Evolutionary conservation across 2,329 filamentous ascomycete genomes (phyloP).

Genomic region (Bipolaris zeicola): DNA sequence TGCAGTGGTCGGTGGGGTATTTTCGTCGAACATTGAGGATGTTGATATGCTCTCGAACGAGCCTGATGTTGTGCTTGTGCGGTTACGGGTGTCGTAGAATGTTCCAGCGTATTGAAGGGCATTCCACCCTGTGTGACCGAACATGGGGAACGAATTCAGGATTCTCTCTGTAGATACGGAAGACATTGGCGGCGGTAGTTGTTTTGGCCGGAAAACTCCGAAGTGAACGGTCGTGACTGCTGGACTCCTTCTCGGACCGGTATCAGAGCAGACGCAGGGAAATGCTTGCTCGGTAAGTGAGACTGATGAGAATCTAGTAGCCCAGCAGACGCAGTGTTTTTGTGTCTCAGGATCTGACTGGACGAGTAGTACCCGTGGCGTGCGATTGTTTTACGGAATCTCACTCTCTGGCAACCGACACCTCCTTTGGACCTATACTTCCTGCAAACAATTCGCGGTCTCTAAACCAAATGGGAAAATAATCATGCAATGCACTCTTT

Average conservation of each 20-base stretch:
- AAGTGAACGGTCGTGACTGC: background rate
- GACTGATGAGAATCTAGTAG: constrained; percentile 28
- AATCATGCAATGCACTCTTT: no score
- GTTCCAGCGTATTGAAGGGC: constrained; percentile 40
- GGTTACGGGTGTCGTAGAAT: constrained; percentile 22
- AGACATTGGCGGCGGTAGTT: constrained; percentile 9
- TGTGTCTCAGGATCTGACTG: constrained; percentile 19
- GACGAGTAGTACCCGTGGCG: background rate
- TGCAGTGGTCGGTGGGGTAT: constrained; percentile 20
- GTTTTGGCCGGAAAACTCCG: no score
- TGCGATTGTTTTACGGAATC: background rate
- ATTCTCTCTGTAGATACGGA: constrained; percentile 27
- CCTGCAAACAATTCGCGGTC: no score
- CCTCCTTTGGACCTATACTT: background rate
- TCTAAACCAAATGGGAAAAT: no score
- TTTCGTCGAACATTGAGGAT: constrained; percentile 24
- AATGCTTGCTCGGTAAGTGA: constrained; percentile 24
- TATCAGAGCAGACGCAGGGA: constrained; percentile 1
- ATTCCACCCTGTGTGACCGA: constrained; percentile 43
- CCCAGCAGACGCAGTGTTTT: constrained; percentile 31
- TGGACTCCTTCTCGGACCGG: background rate
- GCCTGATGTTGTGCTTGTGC: constrained; percentile 22
- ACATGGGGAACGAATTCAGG: constrained; percentile 38
- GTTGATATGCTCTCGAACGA: constrained; percentile 30
- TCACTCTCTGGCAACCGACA: constrained; percentile 15